Base-by-base conservation (phyloP, 1,284 basidiomycete species). In the Marasmius tenuissimus region DNA sequence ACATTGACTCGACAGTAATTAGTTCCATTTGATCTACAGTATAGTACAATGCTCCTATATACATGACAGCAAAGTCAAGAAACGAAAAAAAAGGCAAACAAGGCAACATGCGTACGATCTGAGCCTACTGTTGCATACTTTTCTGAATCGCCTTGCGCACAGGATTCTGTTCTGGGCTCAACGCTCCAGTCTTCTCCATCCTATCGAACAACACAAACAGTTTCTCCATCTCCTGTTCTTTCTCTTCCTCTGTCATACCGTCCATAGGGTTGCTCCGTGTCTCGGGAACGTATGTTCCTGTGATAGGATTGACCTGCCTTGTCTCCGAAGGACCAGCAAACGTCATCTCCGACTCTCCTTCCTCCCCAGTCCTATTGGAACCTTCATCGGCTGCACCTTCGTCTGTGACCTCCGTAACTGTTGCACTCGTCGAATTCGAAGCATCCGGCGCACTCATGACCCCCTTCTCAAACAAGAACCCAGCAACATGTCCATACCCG, bases 201-300 rank as follows among this genome's bases (percentile, higher is more conserved):
- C 94, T 80, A 65, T 97, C 93, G 71, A 98, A 97, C 18, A 97
- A 79, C 27, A 91, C 87, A 70, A 97, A 94, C 50, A 98, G 78
- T 70, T 89, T 89, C 77, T 97, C 95, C 51, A 94, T 91, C 76
- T 98, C 96, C 14, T 78, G 78, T 71, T 96, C 93, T 73, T 95
- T 96, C 79, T 97, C 94, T 70, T 95, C 94, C 20, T 95, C 89
- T 0, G 92, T 89, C 94, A 97, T 95, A 48, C 88, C 84, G 20
- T 74, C 54, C 42, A 72, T 60, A 64, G 72, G 69, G 35, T 68
- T 60, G 11, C 49, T 59, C 8, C 70, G 67, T 37, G 68, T 61
- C 56, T 76, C 74, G 4, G 78, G 75, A 62, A 71, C 70, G 61
- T 84, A 77, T 16, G 85, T 85, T 18, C 90, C 92, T 0, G 92